Evolutionary conservation across 352 stramenopile species (phyloP), one percentile per base, ranked within the genome.

Genomic region (Pythium scleroteichum): DNA sequence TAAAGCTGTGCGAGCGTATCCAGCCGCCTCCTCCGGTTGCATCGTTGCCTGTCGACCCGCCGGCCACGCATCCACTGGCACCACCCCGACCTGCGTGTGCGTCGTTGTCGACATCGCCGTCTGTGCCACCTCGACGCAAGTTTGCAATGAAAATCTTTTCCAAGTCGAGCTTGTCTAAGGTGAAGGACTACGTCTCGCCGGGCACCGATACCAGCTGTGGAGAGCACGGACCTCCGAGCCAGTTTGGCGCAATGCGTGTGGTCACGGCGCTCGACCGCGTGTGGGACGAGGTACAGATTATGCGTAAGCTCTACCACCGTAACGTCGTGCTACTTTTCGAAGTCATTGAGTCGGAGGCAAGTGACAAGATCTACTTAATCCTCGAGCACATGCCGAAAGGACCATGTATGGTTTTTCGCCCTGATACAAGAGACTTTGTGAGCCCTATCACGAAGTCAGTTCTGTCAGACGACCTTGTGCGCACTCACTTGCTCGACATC

Each of bases 271-370:
- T 96, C 7, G 87, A 96, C 53, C 82, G 81, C 40, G 76, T 96
- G 51, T 74, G 77, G 20, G 73, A 90, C 53, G 90, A 97, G 68
- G 90, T 97, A 29, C 58, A 76, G 20, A 92, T 97, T 67, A 95
- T 97, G 86, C 75, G 85, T 6, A 73, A 76, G 24, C 73, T 97
- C 23, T 97, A 94, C 46, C 90, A 97, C 70, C 87, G 88, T 46
- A 97, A 96, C 57, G 75, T 97, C 45, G 88, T 95, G 53, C 65
- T 96, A 57, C 75, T 97, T 20, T 96, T 96, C 53, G 90, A 97
- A 68, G 90, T 96, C 52, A 90, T 97, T 23, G 86, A 97, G 58
- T 76, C 78, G 44, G 78, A 89, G 4, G 51, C 66, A 6, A 79
- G 68, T 54, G 84, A 96, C 75, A 92, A 93, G 46, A 75, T 94